Percentiles rank a stretch among this genome's conserved stretches.
Evolutionary conservation across 2,329 filamentous ascomycete species (phyloP).

Genomic region (Westerdykella sp.): DNA sequence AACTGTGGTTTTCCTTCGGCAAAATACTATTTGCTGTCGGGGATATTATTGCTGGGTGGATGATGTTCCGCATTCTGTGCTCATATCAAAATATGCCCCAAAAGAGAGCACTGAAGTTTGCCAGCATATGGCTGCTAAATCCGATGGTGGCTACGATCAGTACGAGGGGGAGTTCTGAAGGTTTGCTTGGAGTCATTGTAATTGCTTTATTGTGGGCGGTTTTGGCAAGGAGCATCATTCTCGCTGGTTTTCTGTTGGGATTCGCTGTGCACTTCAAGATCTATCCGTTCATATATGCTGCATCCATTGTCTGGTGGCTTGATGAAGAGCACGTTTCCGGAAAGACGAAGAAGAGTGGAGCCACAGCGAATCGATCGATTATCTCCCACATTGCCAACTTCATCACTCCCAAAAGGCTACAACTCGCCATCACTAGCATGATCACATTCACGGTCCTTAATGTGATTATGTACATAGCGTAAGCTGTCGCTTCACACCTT

Average conservation of each 20-base stretch:
- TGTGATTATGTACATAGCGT: slow-evolving; percentile 68
- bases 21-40: slow-evolving; percentile 80
- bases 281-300: slow-evolving; percentile 93
- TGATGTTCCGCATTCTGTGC: slow-evolving; percentile 56
- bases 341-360: neutral
- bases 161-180: slow-evolving; percentile 89
- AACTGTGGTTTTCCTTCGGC: slow-evolving; percentile 69
- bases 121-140: slow-evolving; percentile 88
- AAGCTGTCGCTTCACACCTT: slow-evolving; percentile 30
- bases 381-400: slow-evolving; percentile 15
- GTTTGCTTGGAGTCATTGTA: slow-evolving; percentile 77
- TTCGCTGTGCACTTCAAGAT: slow-evolving; percentile 95
- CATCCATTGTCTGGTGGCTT: slow-evolving; percentile 75
- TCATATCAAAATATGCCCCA: slow-evolving; percentile 31
- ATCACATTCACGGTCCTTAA: slow-evolving; percentile 70
- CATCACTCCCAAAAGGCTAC: slow-evolving; percentile 43
- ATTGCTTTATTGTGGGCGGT: slow-evolving; percentile 79
- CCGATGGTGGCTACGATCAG: slow-evolving; percentile 98
- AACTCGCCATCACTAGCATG: slow-evolving; percentile 59
- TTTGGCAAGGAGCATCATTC: slow-evolving; percentile 51
- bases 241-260: slow-evolving; percentile 72
- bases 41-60: slow-evolving; percentile 77
- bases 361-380: slow-evolving; percentile 13
- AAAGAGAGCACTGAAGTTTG: slow-evolving; percentile 61
- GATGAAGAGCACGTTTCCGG: slow-evolving; percentile 45